These are phyloP conservation scores for Globisporangium yorkense DNA, from an alignment of 352 stramenopile species.

Conservation along the genomic window DNA sequence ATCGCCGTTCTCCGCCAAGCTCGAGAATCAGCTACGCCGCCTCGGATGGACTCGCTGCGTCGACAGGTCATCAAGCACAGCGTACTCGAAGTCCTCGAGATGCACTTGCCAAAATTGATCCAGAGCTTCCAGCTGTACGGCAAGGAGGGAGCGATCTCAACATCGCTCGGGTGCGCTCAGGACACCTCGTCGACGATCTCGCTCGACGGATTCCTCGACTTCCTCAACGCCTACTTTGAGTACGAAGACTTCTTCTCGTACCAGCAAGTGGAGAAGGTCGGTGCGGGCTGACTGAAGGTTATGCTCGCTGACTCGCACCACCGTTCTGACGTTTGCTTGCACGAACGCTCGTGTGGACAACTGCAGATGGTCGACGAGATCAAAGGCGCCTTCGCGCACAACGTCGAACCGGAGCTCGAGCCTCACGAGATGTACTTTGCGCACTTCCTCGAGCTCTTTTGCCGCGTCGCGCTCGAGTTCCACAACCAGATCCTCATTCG, in stretches of 20 bases:
- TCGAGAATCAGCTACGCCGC: not conserved
- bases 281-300: not conserved
- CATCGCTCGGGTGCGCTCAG: conserved; percentile 4
- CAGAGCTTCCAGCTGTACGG: conserved; percentile 67
- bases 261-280: conserved; percentile 28
- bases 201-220: conserved; percentile 68
- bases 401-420: conserved; percentile 1
- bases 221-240: conserved; percentile 75
- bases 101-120: conserved; percentile 31
- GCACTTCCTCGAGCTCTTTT: conserved; percentile 66
- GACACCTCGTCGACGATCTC: conserved; percentile 35
- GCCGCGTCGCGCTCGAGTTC: conserved; percentile 42
- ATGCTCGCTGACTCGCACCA: conserved; percentile 10
- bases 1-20: conserved; percentile 6
- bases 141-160: conserved; percentile 17
- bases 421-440: conserved; percentile 32
- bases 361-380: conserved; percentile 15
- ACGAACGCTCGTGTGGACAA: not conserved
- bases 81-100: conserved; percentile 40
- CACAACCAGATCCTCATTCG: conserved; percentile 37
- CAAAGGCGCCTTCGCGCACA: conserved; percentile 8
- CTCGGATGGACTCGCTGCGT: conserved; percentile 38
- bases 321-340: not conserved
- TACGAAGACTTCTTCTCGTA: conserved; percentile 70
- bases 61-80: conserved; percentile 41